phyloP scores from a whole-genome alignment of 2,329 filamentous ascomycete genomes.

The Penicillium sp. region DNA sequence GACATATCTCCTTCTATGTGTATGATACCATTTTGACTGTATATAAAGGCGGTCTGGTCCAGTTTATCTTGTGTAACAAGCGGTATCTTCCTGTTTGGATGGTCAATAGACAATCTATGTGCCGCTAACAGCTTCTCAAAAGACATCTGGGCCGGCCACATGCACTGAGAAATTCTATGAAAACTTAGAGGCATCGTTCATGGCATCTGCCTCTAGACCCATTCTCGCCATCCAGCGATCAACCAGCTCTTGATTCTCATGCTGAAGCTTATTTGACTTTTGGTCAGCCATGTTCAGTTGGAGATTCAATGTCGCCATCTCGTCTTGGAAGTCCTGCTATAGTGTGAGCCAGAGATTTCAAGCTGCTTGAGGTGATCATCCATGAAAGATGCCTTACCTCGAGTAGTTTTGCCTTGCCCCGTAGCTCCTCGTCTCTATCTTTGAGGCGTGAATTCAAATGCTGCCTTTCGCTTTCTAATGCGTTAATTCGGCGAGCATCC shows the following conservation, averaged over 20 bases:
- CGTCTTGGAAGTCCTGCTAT: slow-evolving; percentile 77
- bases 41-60: slow-evolving; percentile 6
- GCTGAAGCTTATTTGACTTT: slow-evolving; percentile 67
- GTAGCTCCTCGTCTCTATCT: slow-evolving; percentile 83
- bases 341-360: not conserved
- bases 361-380: not conserved
- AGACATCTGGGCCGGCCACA: not conserved
- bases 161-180: slow-evolving; percentile 30
- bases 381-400: slow-evolving; percentile 54
- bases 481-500: slow-evolving; percentile 62
- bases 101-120: not conserved
- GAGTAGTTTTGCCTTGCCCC: slow-evolving; percentile 78
- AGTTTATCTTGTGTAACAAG: not conserved
- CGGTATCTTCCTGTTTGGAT: not conserved
- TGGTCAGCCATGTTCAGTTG: slow-evolving; percentile 86
- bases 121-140: not conserved
- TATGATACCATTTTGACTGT: slow-evolving; percentile 23
- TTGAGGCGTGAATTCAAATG: slow-evolving; percentile 66
- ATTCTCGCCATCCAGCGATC: slow-evolving; percentile 90
- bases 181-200: slow-evolving; percentile 65
- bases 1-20: slow-evolving; percentile 18
- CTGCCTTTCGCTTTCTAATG: slow-evolving; percentile 63
- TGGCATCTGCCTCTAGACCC: slow-evolving; percentile 79
- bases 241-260: slow-evolving; percentile 85
- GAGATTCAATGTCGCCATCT: slow-evolving; percentile 82